Conservation (phyloP, 1,284 basidiomycete species). For the Tilletia setariae region DNA sequence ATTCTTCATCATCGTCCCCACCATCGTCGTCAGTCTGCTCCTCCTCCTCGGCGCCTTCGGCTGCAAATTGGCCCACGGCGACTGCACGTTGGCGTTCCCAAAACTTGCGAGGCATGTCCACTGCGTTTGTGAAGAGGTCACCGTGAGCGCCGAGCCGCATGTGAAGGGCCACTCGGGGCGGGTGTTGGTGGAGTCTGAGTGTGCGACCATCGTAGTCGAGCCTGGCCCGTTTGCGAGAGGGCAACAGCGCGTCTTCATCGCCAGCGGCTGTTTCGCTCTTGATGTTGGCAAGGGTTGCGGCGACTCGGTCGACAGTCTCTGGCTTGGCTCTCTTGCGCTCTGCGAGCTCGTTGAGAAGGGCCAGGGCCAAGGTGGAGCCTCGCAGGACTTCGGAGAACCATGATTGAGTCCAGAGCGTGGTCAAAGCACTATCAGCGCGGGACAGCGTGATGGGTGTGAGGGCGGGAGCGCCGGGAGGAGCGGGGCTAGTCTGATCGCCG, state of each 20-base stretch:
- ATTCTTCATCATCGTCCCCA: not conserved
- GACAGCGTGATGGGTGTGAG: not conserved
- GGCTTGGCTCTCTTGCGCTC: not conserved
- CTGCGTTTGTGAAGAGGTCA: constrained; percentile 7
- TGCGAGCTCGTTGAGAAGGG: constrained; percentile 6
- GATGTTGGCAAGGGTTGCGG: not conserved
- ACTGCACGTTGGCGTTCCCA: not conserved
- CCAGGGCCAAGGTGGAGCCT: constrained; percentile 8
- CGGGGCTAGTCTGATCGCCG: constrained; percentile 6
- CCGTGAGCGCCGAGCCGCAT: constrained; percentile 1
- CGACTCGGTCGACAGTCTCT: no score
- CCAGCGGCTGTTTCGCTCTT: not conserved
- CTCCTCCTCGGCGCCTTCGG: not conserved
- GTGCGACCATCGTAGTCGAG: not conserved
- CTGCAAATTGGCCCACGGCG: constrained; percentile 1
- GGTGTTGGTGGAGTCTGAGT: not conserved
- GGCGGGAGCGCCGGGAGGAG: not conserved
- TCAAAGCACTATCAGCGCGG: not conserved
- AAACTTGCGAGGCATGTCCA: constrained; percentile 10
- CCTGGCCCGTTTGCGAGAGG: not conserved
- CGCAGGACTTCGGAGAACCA: constrained; percentile 10
- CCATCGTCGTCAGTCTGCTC: not conserved
- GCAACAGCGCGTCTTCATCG: not conserved
- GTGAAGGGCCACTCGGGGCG: constrained; percentile 4
- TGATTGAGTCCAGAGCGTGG: constrained; percentile 4